A percentile compares a stretch with the other conserved stretches of the same genome.
Conservation (phyloP, 768 basidiomycete genomes). For the Termitomyces sp. region DNA sequence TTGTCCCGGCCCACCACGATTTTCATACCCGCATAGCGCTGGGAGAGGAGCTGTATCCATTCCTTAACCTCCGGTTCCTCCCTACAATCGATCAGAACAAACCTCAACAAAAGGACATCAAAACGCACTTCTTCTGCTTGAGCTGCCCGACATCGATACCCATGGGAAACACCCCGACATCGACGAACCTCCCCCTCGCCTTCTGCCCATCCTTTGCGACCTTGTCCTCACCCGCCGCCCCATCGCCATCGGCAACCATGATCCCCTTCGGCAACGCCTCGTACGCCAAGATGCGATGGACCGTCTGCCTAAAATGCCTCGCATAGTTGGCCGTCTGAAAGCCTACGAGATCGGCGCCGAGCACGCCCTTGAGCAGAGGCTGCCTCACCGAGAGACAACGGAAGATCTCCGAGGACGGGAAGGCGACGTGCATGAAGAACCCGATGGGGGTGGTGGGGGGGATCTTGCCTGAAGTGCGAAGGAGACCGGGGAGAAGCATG, state of each 20-base stretch:
- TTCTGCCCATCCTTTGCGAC: constrained; percentile 14
- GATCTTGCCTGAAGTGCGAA: constrained; percentile 59
- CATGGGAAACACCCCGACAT: constrained; percentile 87
- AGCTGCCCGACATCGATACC: constrained; percentile 76
- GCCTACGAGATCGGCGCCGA: constrained; percentile 90
- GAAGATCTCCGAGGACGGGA: constrained; percentile 95
- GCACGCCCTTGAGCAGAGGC: constrained; percentile 77
- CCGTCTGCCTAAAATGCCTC: constrained; percentile 82
- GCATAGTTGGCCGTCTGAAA: constrained; percentile 88
- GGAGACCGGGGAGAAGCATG: constrained; percentile 83
- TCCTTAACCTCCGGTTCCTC: constrained; percentile 73
- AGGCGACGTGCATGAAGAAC: constrained; percentile 97
- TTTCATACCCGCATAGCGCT: constrained; percentile 83
- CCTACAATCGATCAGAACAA: constrained; percentile 26
- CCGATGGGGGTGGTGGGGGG: constrained; percentile 63
- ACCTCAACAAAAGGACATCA: not conserved
- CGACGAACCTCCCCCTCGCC: constrained; percentile 59
- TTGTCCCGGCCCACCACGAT: constrained; percentile 87
- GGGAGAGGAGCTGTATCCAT: constrained; percentile 74
- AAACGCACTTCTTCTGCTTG: constrained; percentile 53
- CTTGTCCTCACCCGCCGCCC: constrained; percentile 14
- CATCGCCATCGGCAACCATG: constrained; percentile 41
- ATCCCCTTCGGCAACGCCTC: constrained; percentile 85
- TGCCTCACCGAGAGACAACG: constrained; percentile 79
- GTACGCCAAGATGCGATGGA: constrained; percentile 69